Conservation (phyloP, 2,329 filamentous ascomycete genomes). For the Calonectria pauciramosa region DNA sequence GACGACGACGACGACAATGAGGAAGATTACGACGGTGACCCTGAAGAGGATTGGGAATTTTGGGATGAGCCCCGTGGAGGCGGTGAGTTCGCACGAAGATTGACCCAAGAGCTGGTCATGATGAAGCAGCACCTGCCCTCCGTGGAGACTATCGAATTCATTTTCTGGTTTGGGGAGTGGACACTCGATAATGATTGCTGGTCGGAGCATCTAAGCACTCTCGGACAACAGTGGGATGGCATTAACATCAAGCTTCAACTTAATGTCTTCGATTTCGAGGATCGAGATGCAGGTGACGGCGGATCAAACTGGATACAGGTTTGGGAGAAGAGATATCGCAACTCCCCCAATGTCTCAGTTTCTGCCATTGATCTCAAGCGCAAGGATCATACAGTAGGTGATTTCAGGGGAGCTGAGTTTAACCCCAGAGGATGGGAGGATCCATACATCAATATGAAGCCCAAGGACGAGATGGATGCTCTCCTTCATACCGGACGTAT, state of each 20-base stretch:
- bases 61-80: neutral
- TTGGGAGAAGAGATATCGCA: neutral
- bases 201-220: neutral
- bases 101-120: conserved; percentile 1
- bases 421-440: neutral
- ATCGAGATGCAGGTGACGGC: conserved; percentile 7
- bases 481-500: neutral
- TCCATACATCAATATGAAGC: neutral
- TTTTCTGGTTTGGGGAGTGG: conserved; percentile 10
- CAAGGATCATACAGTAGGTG: neutral
- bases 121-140: conserved; percentile 10
- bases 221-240: neutral
- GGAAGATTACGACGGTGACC: neutral
- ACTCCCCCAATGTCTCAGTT: neutral
- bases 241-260: neutral
- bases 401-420: neutral
- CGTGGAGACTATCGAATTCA: conserved; percentile 7
- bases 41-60: neutral
- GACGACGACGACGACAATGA: neutral
- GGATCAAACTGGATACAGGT: conserved; percentile 8
- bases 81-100: neutral
- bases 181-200: neutral
- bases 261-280: conserved; percentile 15
- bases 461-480: neutral
- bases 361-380: neutral